Percentiles rank a stretch among this genome's conserved stretches.
These are phyloP conservation scores for Arachis stenosperma DNA, from an alignment of 306 rosid species.

Conservation along the genomic window DNA sequence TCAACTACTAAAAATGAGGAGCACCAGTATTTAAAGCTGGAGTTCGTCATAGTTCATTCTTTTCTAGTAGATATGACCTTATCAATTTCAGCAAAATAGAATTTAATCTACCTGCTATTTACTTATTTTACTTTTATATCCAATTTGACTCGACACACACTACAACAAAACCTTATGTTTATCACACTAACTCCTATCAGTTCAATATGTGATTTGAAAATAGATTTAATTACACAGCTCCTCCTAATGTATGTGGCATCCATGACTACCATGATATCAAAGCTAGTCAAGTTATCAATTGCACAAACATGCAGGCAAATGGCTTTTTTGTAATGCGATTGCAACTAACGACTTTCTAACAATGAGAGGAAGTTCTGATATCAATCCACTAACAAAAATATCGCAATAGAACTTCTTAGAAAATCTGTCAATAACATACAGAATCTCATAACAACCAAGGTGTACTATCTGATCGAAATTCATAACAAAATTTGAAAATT, in stretches of 20 bases:
- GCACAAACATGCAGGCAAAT: not conserved
- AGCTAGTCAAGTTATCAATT: not conserved
- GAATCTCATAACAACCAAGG: conserved; percentile 23
- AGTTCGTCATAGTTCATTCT: no score
- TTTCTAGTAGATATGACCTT: no score
- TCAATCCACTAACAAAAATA: conserved; percentile 1
- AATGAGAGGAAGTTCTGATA: conserved; percentile 4
- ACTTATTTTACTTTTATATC: no score
- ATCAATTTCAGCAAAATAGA: no score
- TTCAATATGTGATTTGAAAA: no score
- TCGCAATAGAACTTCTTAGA: conserved; percentile 4
- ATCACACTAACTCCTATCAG: no score
- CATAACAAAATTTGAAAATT: conserved; percentile 48
- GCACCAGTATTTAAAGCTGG: no score
- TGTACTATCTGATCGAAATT: conserved; percentile 33
- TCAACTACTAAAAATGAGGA: no score
- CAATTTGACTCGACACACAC: no score
- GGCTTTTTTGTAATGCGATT: not conserved
- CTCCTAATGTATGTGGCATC: not conserved
- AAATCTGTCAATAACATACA: not conserved
- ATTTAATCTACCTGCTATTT: no score
- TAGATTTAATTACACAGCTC: no score
- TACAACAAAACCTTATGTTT: no score
- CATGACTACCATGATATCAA: not conserved
- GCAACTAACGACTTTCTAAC: not conserved